These are phyloP conservation scores for Sparassis latifolia DNA, from an alignment of 1,284 basidiomycete genomes.

Conservation along the genomic window DNA sequence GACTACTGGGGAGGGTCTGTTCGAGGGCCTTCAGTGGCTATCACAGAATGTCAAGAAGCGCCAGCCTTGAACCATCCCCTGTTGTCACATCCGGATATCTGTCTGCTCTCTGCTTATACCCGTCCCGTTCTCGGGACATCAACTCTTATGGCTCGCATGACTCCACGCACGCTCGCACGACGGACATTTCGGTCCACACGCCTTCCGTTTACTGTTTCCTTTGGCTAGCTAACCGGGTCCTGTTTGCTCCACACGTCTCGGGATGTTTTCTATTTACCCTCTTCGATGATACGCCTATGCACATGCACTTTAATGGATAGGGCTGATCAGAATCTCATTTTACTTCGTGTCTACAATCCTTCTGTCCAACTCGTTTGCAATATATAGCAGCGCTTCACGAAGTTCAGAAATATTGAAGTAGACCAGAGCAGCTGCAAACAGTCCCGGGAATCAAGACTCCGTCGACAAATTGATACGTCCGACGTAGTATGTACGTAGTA, in stretches of 20 bases:
- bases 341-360: slow-evolving; percentile 8
- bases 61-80: slow-evolving; percentile 44
- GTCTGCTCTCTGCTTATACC: slow-evolving; percentile 23
- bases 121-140: slow-evolving; percentile 24
- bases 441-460: too few species aligned
- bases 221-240: neutral
- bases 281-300: slow-evolving; percentile 26
- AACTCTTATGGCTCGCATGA: slow-evolving; percentile 29
- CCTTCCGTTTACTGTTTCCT: slow-evolving; percentile 4
- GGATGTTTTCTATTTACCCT: slow-evolving; percentile 15
- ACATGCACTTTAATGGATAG: slow-evolving; percentile 31
- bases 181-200: slow-evolving; percentile 28
- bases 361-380: slow-evolving; percentile 9
- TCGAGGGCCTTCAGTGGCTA: slow-evolving; percentile 94
- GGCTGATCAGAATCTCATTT: slow-evolving; percentile 12
- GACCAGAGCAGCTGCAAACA: too few species aligned
- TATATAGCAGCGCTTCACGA: slow-evolving; percentile 3
- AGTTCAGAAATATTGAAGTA: too few species aligned
- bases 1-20: slow-evolving; percentile 92
- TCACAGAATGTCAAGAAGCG: slow-evolving; percentile 94
- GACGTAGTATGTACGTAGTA: too few species aligned
- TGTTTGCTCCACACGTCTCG: slow-evolving; percentile 24
- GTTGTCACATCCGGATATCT: slow-evolving; percentile 10
- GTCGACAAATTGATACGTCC: too few species aligned
- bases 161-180: slow-evolving; percentile 26